Evolutionary conservation across 2,329 filamentous ascomycete species (phyloP).

Genomic region (Sclerotinia trifoliorum): DNA sequence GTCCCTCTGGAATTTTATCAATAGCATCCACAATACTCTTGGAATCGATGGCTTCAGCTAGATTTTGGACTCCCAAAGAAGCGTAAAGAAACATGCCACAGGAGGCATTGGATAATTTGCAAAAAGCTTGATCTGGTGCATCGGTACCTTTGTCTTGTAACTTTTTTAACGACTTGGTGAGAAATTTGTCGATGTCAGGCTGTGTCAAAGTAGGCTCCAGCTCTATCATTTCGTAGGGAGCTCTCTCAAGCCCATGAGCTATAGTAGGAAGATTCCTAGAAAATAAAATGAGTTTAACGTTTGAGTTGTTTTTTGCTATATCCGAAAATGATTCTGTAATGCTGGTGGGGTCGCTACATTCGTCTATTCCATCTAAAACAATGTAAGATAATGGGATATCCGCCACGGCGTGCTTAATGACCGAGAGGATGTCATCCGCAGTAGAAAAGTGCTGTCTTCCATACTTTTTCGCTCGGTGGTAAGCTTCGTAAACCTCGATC

Average conservation of each 20-base stretch:
- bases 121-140: conserved; percentile 10
- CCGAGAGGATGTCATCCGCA: not conserved
- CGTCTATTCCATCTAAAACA: conserved; percentile 19
- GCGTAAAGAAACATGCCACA: conserved; percentile 21
- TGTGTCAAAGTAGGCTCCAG: conserved; percentile 5
- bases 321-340: not conserved
- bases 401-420: not conserved
- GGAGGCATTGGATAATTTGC: conserved; percentile 5
- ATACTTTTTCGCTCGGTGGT: conserved; percentile 16
- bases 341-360: conserved; percentile 10
- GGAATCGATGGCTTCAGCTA: conserved; percentile 16
- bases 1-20: conserved; percentile 13
- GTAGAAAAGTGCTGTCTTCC: conserved; percentile 18
- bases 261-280: conserved; percentile 16
- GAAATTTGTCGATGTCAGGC: conserved; percentile 19
- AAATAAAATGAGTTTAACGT: not conserved
- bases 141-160: conserved; percentile 11
- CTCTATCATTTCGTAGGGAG: not conserved
- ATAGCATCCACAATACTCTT: conserved; percentile 13
- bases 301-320: not conserved
- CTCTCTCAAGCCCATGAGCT: not conserved
- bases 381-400: not conserved
- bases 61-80: conserved; percentile 8
- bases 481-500: not conserved
- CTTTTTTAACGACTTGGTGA: not conserved